A percentile compares a stretch with the other conserved stretches of the same genome.
Conservation (phyloP, 1,139 yeast genomes). For the Hyphopichia buzzinii region DNA sequence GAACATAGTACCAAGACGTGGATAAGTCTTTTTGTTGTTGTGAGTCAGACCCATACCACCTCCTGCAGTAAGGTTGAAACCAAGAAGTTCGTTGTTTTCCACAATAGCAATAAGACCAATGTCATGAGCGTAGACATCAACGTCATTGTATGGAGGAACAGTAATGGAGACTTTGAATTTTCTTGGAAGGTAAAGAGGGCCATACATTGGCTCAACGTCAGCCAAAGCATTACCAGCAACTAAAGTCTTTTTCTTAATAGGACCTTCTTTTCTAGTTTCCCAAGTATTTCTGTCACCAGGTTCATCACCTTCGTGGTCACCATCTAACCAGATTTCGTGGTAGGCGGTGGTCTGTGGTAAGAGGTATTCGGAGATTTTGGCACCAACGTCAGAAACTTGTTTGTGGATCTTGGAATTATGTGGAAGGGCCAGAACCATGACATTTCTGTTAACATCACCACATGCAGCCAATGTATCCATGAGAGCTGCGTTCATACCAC, state of each 20-base stretch:
- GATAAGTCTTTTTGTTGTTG: conserved; percentile 94
- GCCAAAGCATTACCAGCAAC: conserved; percentile 87
- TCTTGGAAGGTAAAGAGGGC: conserved; percentile 87
- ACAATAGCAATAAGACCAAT: conserved; percentile 90
- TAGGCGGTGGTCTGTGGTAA: conserved; percentile 93
- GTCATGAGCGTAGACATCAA: conserved; percentile 95
- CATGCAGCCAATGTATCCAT: conserved; percentile 97
- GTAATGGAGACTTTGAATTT: conserved; percentile 94
- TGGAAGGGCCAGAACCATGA: conserved; percentile 87
- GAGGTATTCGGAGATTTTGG: conserved; percentile 72
- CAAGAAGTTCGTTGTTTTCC: conserved; percentile 61
- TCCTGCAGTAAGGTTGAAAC: conserved; percentile 88
- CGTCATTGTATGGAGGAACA: conserved; percentile 96
- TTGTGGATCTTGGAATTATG: conserved; percentile 77
- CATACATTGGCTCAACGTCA: conserved; percentile 85
- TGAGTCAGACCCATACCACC: conserved; percentile 99
- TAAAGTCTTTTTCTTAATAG: conserved; percentile 72
- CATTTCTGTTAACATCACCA: conserved; percentile 98
- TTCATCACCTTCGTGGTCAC: conserved; percentile 72
- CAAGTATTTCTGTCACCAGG: conserved; percentile 68
- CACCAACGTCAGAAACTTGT: conserved; percentile 66
- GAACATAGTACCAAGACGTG: conserved; percentile 85
- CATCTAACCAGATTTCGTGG: conserved; percentile 95
- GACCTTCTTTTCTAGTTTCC: conserved; percentile 74
- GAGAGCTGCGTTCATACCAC: conserved; percentile 87